These are phyloP conservation scores for Knoxdaviesia capensis DNA, from an alignment of 2,329 filamentous ascomycete species.

Conservation along the genomic window DNA sequence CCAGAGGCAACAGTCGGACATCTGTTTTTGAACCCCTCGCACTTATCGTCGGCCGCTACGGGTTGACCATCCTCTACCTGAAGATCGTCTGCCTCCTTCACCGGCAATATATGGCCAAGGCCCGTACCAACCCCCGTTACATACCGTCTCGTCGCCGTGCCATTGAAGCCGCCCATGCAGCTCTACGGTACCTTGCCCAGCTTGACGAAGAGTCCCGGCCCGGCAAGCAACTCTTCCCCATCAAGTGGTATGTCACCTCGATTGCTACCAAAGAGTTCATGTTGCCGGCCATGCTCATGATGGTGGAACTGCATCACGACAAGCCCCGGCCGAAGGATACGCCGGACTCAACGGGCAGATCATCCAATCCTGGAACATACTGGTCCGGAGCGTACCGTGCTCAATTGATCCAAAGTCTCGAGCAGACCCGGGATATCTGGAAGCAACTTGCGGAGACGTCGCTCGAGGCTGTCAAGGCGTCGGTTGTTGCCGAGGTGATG, in stretches of 20 bases:
- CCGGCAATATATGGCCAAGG: conserved; percentile 63
- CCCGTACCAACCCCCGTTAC: conserved; percentile 62
- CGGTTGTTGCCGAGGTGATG: conserved; percentile 64
- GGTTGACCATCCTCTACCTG: conserved; percentile 67
- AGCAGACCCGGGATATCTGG: conserved; percentile 62
- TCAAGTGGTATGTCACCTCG: conserved; percentile 62
- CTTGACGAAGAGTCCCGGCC: conserved; percentile 56
- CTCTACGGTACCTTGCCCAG: conserved; percentile 57
- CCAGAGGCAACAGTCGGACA: conserved; percentile 18
- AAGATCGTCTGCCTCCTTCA: conserved; percentile 83
- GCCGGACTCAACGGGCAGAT: conserved; percentile 15
- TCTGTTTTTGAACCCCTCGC: conserved; percentile 47
- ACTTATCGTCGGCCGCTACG: conserved; percentile 68
- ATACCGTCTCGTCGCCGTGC: conserved; percentile 66
- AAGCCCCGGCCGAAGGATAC: not conserved
- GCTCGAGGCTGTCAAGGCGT: conserved; percentile 81
- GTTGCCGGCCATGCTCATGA: conserved; percentile 66
- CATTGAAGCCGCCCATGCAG: conserved; percentile 69
- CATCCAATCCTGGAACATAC: conserved; percentile 25
- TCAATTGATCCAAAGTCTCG: conserved; percentile 20
- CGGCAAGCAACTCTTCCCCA: conserved; percentile 48
- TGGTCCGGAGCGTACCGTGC: no score
- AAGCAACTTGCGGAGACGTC: conserved; percentile 54
- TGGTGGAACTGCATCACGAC: conserved; percentile 51
- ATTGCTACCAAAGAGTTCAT: conserved; percentile 73